Evolutionary conservation across 202 grass and related monocot species (phyloP).

Genomic region (Setaria viridis): DNA sequence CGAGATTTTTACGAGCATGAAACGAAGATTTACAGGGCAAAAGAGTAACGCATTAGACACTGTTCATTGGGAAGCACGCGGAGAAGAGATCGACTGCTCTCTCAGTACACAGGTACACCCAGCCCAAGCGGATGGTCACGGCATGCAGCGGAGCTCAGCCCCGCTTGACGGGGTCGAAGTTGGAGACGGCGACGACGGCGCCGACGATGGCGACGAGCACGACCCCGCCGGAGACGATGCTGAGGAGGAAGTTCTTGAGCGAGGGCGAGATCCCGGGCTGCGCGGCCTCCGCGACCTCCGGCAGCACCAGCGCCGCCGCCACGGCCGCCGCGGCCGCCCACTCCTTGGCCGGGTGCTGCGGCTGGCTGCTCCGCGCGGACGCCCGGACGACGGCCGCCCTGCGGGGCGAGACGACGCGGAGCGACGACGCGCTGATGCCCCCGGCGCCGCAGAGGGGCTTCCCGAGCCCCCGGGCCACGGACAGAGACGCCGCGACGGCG

Average conservation of each 20-base stretch:
- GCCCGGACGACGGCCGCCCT: constrained; percentile 20
- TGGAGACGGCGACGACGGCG: constrained; percentile 60
- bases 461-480: constrained; percentile 8
- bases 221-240: constrained; percentile 60
- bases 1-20: too few species aligned
- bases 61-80: too few species aligned
- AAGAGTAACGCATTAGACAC: too few species aligned
- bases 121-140: background rate
- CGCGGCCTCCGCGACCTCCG: constrained; percentile 60
- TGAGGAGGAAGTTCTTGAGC: constrained; percentile 71
- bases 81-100: background rate
- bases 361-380: background rate
- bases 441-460: constrained; percentile 2
- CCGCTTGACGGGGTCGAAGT: constrained; percentile 67
- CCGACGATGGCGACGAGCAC: constrained; percentile 55
- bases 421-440: background rate
- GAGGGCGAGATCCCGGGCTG: constrained; percentile 51
- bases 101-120: too few species aligned
- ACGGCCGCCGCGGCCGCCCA: constrained; percentile 47
- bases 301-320: constrained; percentile 52
- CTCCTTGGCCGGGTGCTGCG: constrained; percentile 39
- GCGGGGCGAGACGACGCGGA: background rate
- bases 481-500: constrained; percentile 30
- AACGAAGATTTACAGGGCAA: too few species aligned
- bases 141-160: constrained; percentile 14